Evolutionary conservation across 2,329 filamentous ascomycete genomes (phyloP).

Genomic region (Colletotrichum costaricense): DNA sequence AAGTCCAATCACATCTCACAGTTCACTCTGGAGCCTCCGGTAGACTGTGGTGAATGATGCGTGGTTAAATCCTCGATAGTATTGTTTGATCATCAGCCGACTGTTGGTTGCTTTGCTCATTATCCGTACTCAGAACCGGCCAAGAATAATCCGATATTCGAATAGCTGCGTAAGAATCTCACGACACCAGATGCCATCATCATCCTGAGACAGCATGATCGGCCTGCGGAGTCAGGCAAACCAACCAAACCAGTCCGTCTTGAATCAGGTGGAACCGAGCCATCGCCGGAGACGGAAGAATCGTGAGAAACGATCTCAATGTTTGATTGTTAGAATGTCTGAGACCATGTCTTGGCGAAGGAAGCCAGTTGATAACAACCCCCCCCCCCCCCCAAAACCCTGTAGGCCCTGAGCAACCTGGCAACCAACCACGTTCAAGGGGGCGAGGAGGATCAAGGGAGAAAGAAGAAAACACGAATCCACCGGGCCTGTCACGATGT

Average conservation of each 20-base stretch:
- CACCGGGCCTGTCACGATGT: not conserved
- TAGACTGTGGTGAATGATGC: not conserved
- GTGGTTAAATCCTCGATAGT: not conserved
- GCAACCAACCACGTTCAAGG: not conserved
- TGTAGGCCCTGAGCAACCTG: not conserved
- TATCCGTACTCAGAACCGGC: not conserved
- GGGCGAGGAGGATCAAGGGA: not conserved
- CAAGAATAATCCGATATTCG: not conserved
- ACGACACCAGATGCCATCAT: not conserved
- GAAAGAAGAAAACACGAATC: not conserved
- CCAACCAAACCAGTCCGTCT: not conserved
- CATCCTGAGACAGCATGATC: not conserved
- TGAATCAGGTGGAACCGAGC: not conserved
- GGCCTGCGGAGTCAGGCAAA: not conserved
- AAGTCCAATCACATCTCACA: not conserved
- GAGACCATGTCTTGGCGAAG: not conserved
- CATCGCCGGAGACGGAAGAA: conserved; percentile 1
- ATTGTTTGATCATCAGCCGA: not conserved
- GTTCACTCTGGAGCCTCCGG: not conserved
- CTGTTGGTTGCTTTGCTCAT: not conserved
- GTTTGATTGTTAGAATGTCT: not conserved
- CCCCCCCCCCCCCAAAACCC: not conserved
- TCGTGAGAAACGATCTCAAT: not conserved
- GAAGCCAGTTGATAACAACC: not conserved
- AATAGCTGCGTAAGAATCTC: not conserved